Conservation (phyloP, 768 basidiomycete species). For the Hygrophorus russula region DNA sequence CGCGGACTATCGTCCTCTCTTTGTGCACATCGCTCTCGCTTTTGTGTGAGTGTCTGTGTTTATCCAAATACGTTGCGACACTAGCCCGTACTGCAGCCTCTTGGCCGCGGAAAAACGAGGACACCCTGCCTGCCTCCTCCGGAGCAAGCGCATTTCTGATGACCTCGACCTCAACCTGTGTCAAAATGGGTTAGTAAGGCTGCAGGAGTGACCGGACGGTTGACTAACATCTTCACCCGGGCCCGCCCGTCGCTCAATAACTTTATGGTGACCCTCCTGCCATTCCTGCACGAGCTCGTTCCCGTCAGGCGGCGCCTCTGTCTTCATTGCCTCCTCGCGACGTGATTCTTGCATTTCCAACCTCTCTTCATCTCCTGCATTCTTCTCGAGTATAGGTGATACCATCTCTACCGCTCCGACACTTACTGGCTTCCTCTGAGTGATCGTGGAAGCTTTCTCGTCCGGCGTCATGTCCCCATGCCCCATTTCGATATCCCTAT, state of each 20-base stretch:
- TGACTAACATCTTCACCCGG: slow-evolving; percentile 57
- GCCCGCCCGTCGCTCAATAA: slow-evolving; percentile 50
- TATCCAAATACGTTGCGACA: slow-evolving; percentile 20
- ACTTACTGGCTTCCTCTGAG: not conserved
- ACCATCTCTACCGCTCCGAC: not conserved
- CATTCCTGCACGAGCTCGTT: slow-evolving; percentile 39
- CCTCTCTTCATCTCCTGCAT: slow-evolving; percentile 10
- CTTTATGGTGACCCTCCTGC: slow-evolving; percentile 56
- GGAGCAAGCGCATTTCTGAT: slow-evolving; percentile 25
- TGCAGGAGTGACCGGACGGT: not conserved
- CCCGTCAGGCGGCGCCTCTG: slow-evolving; percentile 35
- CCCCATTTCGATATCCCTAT: slow-evolving; percentile 61
- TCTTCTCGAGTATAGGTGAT: slow-evolving; percentile 4
- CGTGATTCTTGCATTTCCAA: slow-evolving; percentile 6
- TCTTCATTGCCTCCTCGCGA: slow-evolving; percentile 11
- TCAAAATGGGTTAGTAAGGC: not conserved
- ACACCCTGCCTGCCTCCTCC: slow-evolving; percentile 4
- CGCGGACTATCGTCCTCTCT: not conserved
- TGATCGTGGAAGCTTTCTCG: slow-evolving; percentile 12
- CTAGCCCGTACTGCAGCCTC: slow-evolving; percentile 14
- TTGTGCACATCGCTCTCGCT: slow-evolving; percentile 2
- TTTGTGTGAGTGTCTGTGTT: slow-evolving; percentile 14
- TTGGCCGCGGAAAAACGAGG: slow-evolving; percentile 12
- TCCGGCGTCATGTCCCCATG: slow-evolving; percentile 19
- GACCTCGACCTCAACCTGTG: slow-evolving; percentile 55